phyloP scores from a whole-genome alignment of 805 yeast species.

The Starmerella vaccinii region DNA sequence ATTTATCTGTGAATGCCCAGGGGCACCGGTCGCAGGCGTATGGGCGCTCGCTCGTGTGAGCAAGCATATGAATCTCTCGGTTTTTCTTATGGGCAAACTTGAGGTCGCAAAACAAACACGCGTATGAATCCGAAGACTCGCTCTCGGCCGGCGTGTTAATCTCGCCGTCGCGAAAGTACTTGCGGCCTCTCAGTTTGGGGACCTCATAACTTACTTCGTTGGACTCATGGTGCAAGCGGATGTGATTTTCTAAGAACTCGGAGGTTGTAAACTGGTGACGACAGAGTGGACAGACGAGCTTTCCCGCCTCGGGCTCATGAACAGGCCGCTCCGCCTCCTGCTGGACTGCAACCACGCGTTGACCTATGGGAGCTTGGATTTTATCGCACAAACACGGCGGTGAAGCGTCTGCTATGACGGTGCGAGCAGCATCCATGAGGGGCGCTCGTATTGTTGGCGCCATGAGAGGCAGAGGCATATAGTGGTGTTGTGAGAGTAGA shows the following conservation, averaged over 20 bases:
- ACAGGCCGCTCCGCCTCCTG: neutral
- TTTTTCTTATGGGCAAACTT: neutral
- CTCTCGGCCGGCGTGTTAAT: neutral
- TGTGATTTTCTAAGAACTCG: neutral
- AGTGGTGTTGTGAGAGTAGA: neutral
- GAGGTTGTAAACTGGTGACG: neutral
- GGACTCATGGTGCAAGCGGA: neutral
- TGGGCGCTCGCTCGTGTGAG: neutral
- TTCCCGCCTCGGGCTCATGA: neutral
- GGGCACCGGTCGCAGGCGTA: constrained; percentile 1
- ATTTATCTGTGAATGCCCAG: constrained; percentile 2
- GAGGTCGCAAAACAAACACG: neutral
- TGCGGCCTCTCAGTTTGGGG: too few relatives aligned
- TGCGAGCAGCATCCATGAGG: neutral
- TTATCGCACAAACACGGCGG: neutral
- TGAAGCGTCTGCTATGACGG: neutral
- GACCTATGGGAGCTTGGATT: too few relatives aligned
- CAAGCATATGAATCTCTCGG: neutral
- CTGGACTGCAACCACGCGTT: too few relatives aligned
- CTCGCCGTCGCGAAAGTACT: too few relatives aligned
- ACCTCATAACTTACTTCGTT: too few relatives aligned
- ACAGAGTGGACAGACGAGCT: neutral
- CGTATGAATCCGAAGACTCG: neutral
- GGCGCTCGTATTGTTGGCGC: neutral
- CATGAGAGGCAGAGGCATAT: neutral